These are phyloP conservation scores for Colletotrichum sp. DNA, from an alignment of 2,329 filamentous ascomycete species.

Conservation along the genomic window DNA sequence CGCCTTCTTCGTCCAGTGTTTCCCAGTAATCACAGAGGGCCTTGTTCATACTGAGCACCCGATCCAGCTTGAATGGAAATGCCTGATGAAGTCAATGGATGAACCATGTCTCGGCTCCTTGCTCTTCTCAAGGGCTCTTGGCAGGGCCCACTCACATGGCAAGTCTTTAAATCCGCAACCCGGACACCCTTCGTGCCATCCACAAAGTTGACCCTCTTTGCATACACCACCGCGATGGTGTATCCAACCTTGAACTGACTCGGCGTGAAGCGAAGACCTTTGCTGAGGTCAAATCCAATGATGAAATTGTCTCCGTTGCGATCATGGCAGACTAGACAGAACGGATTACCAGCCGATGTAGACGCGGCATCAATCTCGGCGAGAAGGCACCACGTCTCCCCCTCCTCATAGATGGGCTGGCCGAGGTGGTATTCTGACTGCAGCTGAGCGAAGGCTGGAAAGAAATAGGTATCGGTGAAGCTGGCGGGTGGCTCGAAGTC, in stretches of 20 bases:
- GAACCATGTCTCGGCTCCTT: background rate
- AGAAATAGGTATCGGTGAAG: background rate
- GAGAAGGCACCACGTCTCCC: background rate
- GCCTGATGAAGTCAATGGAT: background rate
- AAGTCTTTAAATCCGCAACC: background rate
- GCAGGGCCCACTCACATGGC: background rate
- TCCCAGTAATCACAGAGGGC: background rate
- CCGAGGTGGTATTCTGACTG: background rate
- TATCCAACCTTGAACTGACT: background rate
- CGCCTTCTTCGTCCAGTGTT: background rate
- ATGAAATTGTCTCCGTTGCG: background rate
- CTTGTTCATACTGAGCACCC: background rate
- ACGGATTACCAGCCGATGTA: background rate
- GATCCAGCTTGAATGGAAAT: background rate
- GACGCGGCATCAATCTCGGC: background rate
- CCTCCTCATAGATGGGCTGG: background rate
- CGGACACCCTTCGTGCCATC: background rate
- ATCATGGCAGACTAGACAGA: background rate
- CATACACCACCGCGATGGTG: background rate
- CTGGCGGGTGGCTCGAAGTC: background rate
- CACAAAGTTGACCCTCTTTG: background rate
- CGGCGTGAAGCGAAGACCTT: background rate
- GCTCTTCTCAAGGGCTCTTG: background rate
- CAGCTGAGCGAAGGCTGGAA: background rate
- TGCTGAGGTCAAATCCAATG: background rate